Conservation (phyloP, 192 early-diverging fungal genomes). For the Gonapodya sp. region DNA sequence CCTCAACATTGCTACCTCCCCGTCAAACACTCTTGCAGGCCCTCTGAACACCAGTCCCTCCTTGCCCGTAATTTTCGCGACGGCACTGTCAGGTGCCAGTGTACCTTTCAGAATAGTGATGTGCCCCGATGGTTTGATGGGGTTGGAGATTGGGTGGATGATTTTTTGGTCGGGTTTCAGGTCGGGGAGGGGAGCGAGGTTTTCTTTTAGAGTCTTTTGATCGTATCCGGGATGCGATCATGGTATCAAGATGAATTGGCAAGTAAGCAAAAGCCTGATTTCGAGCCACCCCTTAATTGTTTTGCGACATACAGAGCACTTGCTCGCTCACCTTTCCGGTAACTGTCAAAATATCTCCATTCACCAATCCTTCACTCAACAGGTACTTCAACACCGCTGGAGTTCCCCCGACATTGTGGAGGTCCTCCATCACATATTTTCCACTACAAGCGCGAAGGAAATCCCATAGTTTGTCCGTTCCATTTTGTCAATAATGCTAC, state of each 20-base stretch:
- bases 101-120: constrained; percentile 91
- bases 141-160: constrained; percentile 67
- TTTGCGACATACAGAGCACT: background rate
- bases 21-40: constrained; percentile 82
- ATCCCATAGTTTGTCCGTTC: no score
- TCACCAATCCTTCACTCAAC: constrained; percentile 66
- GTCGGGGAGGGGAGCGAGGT: constrained; percentile 67
- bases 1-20: constrained; percentile 83
- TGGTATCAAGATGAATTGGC: no score
- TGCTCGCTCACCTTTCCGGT: constrained; percentile 55
- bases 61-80: constrained; percentile 99
- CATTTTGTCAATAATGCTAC: background rate
- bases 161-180: constrained; percentile 76
- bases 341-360: constrained; percentile 87
- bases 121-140: constrained; percentile 92
- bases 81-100: constrained; percentile 88
- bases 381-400: constrained; percentile 94
- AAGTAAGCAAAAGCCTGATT: no score
- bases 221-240: no score
- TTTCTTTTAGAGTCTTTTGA: constrained; percentile 92
- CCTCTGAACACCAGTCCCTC: constrained; percentile 88
- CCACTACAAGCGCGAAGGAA: no score
- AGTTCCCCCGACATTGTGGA: constrained; percentile 85
- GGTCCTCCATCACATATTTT: constrained; percentile 96
- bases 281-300: background rate